Base-by-base conservation (phyloP, 306 rosid genomes). In the Spatholobus suberectus region DNA sequence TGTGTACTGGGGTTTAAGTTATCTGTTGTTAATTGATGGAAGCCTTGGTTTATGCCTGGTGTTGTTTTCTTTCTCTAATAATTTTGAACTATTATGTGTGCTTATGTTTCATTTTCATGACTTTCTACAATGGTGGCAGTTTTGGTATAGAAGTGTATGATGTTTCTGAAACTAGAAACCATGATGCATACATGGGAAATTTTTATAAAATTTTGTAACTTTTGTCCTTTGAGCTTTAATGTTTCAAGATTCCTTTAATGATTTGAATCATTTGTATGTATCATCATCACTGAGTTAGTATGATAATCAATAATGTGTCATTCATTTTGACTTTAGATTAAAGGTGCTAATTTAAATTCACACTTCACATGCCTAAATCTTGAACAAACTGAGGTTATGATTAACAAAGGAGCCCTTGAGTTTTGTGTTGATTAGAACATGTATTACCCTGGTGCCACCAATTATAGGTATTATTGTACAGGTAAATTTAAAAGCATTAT, bases 401-500 rank as follows among this genome's bases (percentile, higher is more conserved):
- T 90, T 81, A 92, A 84, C 6, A 94, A 95, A 87, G 96, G 93
- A 81, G 86, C 91, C 49, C 90, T 94, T 18, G 97, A 95, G 73
- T 92, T 88, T 95, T 90, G 87, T 67, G 89, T 91, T 84, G 98
- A 95, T 78, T 98, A 92, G 89, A 94, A 90, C 65, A 4, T 92
- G 88, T 92, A 93, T 84, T 92, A 93, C 88, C 98, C 98, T 58
- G 81, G 92, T 89, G 90, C 98, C 87, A 86, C 92, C 90, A 90
- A 91, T 89, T 95, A 95, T 87, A 97, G 97, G 76, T 93, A 92
- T 88, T 93, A 93, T 89, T 85, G 92, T 92, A 90, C 99, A 92
- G 99, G 99, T 95, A 72, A 73, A 15, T 38, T 27, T 82, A 0
- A 24, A 38, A 57, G 15, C 34, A 17, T 24, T 51, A n/a, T 8